Base-by-base conservation (phyloP, 495 filamentous ascomycete genomes). In the Lepidopterella palustris region DNA sequence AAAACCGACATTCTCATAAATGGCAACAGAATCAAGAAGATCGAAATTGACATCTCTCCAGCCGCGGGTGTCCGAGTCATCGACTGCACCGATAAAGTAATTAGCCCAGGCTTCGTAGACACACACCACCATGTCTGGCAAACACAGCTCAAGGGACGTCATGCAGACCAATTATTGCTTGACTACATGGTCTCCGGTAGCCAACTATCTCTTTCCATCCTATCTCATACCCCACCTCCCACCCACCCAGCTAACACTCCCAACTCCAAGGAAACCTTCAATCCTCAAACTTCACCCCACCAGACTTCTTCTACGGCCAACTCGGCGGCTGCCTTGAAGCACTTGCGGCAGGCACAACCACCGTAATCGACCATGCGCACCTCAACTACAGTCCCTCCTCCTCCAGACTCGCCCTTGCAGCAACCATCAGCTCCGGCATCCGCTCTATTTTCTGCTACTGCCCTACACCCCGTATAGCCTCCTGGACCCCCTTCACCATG, bases 101-200 rank as follows among this genome's bases (percentile, higher is more conserved):
- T 84, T 27, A 76, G 75, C 0, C 81, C 82, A 1, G 82, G 82
- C 0, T 84, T 84, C 66, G 68, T 84, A 40, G 80, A 84, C 59
- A 84, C 82, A 0, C 82, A 84, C 60, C 77, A 79, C 25, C 81
- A 84, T 71, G 68, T 80, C 8, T 85, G 79, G 80, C 80, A 84
- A 68, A 81, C 81, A 0, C 74, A 72, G 50, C 61, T 80, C 15
- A 79, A 74, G 54, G 71, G 72, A 0, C 59, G 69, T 18, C 71
- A 73, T 63, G 69, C 72, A 0, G 67, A 82, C 61, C 54, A 76
- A 3, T 56, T 68, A 13, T 54, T 81, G 4, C 20, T 75, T 13
- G 70, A 79, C 27, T 81, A 80, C 55, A 62, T 79, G 51, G 51
- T 65, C 0, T 59, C 62, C 24, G 75, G 74, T 72, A 60, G 18